These are phyloP conservation scores for Xylaria grammica DNA, from an alignment of 495 filamentous ascomycete species.

Conservation along the genomic window DNA sequence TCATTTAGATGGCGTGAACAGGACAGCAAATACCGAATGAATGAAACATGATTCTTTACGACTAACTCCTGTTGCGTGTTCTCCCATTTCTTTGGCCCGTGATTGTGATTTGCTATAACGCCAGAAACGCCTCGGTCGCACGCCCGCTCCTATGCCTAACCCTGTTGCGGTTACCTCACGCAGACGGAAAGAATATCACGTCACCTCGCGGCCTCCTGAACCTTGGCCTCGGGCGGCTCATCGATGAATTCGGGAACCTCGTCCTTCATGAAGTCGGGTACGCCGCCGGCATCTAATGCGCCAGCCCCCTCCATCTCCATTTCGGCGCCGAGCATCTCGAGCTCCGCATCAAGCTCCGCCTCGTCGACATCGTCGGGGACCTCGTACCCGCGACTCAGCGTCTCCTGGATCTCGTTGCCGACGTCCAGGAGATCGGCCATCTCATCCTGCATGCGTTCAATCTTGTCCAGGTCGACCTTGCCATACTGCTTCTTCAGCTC, in stretches of 20 bases:
- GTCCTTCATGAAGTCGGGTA: conserved; percentile 89
- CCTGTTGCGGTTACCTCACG: background rate
- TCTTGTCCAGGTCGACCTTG: conserved; percentile 96
- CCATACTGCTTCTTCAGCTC: conserved; percentile 93
- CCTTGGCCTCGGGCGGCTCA: conserved; percentile 73
- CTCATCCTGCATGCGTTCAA: conserved; percentile 97
- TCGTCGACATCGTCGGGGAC: conserved; percentile 98
- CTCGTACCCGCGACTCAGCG: conserved; percentile 90
- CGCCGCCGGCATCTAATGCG: conserved; percentile 58
- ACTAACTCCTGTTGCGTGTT: conserved; percentile 10
- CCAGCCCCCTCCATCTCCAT: conserved; percentile 71
- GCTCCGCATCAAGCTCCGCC: conserved; percentile 93
- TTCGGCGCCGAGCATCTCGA: conserved; percentile 93
- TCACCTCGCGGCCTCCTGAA: conserved; percentile 78
- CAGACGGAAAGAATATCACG: conserved; percentile 19
- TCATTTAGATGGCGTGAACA: conserved; percentile 9
- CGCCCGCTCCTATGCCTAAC: conserved; percentile 20
- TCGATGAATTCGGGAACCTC: conserved; percentile 91
- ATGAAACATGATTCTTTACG: conserved; percentile 11
- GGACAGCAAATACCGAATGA: background rate
- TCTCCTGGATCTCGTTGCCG: conserved; percentile 98
- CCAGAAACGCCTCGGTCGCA: conserved; percentile 16
- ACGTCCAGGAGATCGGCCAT: conserved; percentile 98
- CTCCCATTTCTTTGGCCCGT: background rate
- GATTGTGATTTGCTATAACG: conserved; percentile 18